phyloP scores from a whole-genome alignment of 768 basidiomycete genomes.

The Agaricus blazei region DNA sequence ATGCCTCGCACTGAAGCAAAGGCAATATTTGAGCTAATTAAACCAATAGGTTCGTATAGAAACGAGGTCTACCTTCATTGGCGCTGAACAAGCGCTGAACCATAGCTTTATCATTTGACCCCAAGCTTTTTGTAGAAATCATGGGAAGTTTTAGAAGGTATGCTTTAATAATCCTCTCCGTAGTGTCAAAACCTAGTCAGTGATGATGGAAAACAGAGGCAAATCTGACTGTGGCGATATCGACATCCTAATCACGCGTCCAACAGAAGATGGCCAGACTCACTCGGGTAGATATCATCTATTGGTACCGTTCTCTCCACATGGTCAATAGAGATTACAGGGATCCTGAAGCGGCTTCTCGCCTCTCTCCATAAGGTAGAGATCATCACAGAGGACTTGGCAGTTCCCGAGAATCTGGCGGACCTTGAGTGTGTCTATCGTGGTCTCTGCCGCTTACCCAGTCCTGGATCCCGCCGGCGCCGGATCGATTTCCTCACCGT shows the following conservation, averaged over 20 bases:
- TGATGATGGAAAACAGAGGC: conserved; percentile 43
- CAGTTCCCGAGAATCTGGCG: conserved; percentile 59
- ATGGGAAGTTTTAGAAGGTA: conserved; percentile 90
- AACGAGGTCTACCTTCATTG: background rate
- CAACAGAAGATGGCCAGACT: conserved; percentile 63
- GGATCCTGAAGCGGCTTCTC: conserved; percentile 58
- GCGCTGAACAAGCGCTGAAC: background rate
- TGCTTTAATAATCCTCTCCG: conserved; percentile 4
- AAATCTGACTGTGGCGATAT: conserved; percentile 86
- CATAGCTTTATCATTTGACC: conserved; percentile 66
- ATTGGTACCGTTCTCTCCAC: background rate
- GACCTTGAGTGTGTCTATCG: conserved; percentile 77
- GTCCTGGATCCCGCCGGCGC: conserved; percentile 42
- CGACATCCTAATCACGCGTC: conserved; percentile 82
- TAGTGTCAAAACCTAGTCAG: background rate
- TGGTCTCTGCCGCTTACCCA: conserved; percentile 65
- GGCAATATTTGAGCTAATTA: conserved; percentile 67
- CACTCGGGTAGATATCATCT: conserved; percentile 53
- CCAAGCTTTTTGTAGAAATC: conserved; percentile 69
- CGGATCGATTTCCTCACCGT: conserved; percentile 84
- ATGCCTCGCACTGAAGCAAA: conserved; percentile 83
- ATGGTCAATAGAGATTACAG: conserved; percentile 26
- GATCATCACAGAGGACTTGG: conserved; percentile 79
- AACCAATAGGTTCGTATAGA: conserved; percentile 51
- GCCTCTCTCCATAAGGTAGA: conserved; percentile 45